Evolutionary conservation across 768 basidiomycete species (phyloP).

Genomic region (Podaxis sp.): DNA sequence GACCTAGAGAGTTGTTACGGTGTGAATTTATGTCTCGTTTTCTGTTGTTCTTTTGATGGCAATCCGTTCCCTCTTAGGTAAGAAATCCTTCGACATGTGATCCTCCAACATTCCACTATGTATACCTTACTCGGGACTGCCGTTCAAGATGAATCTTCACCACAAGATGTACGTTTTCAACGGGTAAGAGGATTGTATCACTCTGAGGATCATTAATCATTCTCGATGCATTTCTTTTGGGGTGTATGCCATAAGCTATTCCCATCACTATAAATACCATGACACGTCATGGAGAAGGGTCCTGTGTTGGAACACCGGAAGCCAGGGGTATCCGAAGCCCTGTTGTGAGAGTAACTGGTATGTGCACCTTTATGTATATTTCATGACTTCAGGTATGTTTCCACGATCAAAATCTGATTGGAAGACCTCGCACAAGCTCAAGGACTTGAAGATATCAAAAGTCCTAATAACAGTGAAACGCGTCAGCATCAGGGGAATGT

Average conservation of each 20-base stretch:
- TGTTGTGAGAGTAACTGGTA: neutral
- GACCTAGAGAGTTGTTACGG: conserved; percentile 5
- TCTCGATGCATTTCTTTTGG: neutral
- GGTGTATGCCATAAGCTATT: neutral
- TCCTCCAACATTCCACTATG: no score
- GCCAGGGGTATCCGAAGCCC: neutral
- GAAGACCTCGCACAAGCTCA: no score
- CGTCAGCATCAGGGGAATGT: no score
- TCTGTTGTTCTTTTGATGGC: conserved; percentile 3
- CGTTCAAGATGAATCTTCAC: no score
- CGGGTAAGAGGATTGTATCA: neutral
- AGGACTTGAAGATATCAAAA: no score
- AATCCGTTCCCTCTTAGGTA: neutral
- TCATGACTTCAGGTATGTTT: neutral
- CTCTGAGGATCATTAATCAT: neutral
- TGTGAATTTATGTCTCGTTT: neutral
- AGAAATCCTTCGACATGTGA: neutral
- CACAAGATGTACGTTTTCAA: neutral
- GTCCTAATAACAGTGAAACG: no score
- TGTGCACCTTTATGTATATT: neutral
- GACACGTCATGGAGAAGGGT: neutral
- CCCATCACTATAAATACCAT: neutral
- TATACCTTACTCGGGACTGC: no score
- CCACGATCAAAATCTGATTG: no score
- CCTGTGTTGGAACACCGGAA: neutral